Percentiles rank a stretch among this genome's conserved stretches.
Conservation (phyloP, 2,329 filamentous ascomycete species). For the Ophiocordyceps robertsii region DNA sequence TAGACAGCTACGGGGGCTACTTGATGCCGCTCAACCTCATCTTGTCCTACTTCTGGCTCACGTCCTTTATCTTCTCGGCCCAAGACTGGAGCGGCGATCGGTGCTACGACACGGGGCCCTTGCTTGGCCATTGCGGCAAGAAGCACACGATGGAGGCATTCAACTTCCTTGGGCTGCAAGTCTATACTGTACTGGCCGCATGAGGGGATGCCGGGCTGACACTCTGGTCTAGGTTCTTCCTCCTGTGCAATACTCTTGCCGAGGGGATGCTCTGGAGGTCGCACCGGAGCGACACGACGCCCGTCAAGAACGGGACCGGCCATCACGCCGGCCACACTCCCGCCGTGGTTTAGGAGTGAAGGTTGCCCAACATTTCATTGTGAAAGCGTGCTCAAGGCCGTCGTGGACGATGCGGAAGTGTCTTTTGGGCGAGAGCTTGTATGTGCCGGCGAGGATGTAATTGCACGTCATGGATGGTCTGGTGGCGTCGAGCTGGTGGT, state of each 20-base stretch:
- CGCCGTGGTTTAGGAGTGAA: background rate
- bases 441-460: too few species aligned
- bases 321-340: background rate
- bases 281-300: background rate
- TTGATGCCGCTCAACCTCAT: conserved; percentile 9
- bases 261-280: conserved; percentile 3
- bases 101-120: conserved; percentile 3
- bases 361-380: too few species aligned
- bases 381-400: too few species aligned
- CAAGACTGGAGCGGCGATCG: conserved; percentile 9
- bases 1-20: conserved; percentile 8
- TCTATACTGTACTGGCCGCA: background rate
- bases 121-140: conserved; percentile 5
- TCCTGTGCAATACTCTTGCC: conserved; percentile 6
- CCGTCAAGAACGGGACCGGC: background rate
- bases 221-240: conserved; percentile 5
- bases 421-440: too few species aligned
- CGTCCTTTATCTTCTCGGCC: conserved; percentile 12
- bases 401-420: too few species aligned
- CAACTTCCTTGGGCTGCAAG: conserved; percentile 13
- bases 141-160: conserved; percentile 12
- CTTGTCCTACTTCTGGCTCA: conserved; percentile 14
- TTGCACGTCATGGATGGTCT: too few species aligned
- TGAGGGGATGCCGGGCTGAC: background rate
- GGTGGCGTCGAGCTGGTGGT: too few species aligned